Conservation (phyloP, 2,329 filamentous ascomycete genomes). For the Aspergillus phoenicis region DNA sequence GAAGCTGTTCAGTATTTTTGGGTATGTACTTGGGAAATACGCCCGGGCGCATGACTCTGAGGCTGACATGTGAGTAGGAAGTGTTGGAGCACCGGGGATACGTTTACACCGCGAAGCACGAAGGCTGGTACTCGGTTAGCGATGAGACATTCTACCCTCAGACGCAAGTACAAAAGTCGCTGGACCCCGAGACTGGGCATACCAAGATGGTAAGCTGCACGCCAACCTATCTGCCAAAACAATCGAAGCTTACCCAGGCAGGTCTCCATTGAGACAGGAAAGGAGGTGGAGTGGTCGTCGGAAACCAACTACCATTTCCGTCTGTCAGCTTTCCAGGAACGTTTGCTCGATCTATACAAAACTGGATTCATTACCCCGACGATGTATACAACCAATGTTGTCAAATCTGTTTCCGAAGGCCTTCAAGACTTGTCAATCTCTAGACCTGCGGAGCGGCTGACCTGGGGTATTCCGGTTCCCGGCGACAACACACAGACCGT, state of each 20-base stretch:
- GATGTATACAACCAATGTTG: conserved; percentile 74
- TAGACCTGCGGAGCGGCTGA: conserved; percentile 72
- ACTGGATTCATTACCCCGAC: conserved; percentile 78
- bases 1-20: conserved; percentile 88
- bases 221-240: not conserved
- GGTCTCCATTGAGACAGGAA: conserved; percentile 80
- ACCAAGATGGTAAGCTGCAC: conserved; percentile 67
- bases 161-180: conserved; percentile 68
- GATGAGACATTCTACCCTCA: conserved; percentile 96
- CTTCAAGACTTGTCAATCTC: conserved; percentile 89
- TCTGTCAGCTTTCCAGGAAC: conserved; percentile 78
- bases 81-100: conserved; percentile 73
- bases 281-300: conserved; percentile 90
- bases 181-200: conserved; percentile 78
- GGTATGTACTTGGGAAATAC: conserved; percentile 46
- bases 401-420: conserved; percentile 73
- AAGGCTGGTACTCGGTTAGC: conserved; percentile 95
- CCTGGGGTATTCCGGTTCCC: conserved; percentile 88
- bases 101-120: conserved; percentile 82
- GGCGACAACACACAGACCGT: conserved; percentile 84
- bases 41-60: not conserved
- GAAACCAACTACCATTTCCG: conserved; percentile 96
- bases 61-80: conserved; percentile 44
- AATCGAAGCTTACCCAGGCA: conserved; percentile 28
- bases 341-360: conserved; percentile 75